Conservation (phyloP, 768 basidiomycete genomes). For the Tylopilus subfusipes region DNA sequence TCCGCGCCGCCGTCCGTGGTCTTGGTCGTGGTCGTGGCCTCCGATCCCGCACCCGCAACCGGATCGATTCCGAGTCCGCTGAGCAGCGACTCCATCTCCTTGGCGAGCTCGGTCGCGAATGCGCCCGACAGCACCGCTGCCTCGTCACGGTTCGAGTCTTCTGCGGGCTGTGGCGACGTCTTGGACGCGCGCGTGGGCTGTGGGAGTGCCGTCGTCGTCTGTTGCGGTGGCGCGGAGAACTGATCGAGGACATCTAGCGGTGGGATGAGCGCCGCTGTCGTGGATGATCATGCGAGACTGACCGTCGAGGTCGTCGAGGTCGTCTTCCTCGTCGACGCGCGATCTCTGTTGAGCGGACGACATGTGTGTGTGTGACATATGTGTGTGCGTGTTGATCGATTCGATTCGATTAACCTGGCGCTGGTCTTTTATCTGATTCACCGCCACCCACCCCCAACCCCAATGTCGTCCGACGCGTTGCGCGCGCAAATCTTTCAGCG, state of each 20-base stretch:
- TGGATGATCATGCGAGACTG: not conserved
- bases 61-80: constrained; percentile 11
- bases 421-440: too few species aligned
- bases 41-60: constrained; percentile 19
- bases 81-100: constrained; percentile 45
- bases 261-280: constrained; percentile 7
- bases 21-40: too few species aligned
- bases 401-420: too few species aligned
- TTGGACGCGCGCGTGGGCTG: constrained; percentile 1
- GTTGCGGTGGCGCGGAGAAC: constrained; percentile 30
- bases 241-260: constrained; percentile 48
- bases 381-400: too few species aligned
- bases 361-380: not conserved
- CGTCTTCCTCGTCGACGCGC: constrained; percentile 35
- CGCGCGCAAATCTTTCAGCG: constrained; percentile 67
- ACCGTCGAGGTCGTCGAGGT: constrained; percentile 45
- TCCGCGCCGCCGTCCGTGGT: not conserved
- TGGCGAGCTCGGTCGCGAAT: constrained; percentile 39
- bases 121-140: constrained; percentile 23
- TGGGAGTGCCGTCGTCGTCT: not conserved
- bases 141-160: not conserved
- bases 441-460: not conserved
- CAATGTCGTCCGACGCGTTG: constrained; percentile 23
- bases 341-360: constrained; percentile 1
- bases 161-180: constrained; percentile 14